phyloP scores from a whole-genome alignment of 2,329 filamentous ascomycete genomes.

The Trichoderma simmonsii region DNA sequence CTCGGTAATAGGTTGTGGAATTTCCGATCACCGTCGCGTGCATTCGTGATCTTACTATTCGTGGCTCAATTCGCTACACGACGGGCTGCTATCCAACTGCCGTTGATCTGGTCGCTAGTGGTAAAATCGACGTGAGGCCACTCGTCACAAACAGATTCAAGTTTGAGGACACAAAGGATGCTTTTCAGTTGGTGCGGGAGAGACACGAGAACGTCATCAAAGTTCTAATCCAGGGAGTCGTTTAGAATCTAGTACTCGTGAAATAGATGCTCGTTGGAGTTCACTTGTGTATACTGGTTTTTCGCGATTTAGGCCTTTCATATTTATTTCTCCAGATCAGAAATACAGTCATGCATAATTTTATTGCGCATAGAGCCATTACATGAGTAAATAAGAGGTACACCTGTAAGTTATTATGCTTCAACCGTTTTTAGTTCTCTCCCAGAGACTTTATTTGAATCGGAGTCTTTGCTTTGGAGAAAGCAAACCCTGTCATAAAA shows the following conservation, averaged over 20 bases:
- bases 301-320: background rate
- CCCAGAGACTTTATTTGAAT: too few relatives aligned
- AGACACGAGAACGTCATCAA: slow-evolving; percentile 25
- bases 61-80: slow-evolving; percentile 51
- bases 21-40: slow-evolving; percentile 47
- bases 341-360: background rate
- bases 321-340: background rate
- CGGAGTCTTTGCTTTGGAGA: too few relatives aligned
- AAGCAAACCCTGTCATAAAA: too few relatives aligned
- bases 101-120: slow-evolving; percentile 47
- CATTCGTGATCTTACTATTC: slow-evolving; percentile 45
- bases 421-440: too few relatives aligned
- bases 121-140: slow-evolving; percentile 39
- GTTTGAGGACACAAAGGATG: slow-evolving; percentile 44
- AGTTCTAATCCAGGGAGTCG: slow-evolving; percentile 22
- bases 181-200: slow-evolving; percentile 36
- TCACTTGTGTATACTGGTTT: background rate
- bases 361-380: background rate
- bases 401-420: too few relatives aligned
- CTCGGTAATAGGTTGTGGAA: background rate
- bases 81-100: slow-evolving; percentile 49
- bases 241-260: background rate
- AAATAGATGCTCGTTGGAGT: background rate
- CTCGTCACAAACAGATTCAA: slow-evolving; percentile 38
- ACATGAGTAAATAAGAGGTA: background rate